These are phyloP conservation scores for Tremella fuciformis DNA, from an alignment of 768 basidiomycete genomes.

Conservation along the genomic window DNA sequence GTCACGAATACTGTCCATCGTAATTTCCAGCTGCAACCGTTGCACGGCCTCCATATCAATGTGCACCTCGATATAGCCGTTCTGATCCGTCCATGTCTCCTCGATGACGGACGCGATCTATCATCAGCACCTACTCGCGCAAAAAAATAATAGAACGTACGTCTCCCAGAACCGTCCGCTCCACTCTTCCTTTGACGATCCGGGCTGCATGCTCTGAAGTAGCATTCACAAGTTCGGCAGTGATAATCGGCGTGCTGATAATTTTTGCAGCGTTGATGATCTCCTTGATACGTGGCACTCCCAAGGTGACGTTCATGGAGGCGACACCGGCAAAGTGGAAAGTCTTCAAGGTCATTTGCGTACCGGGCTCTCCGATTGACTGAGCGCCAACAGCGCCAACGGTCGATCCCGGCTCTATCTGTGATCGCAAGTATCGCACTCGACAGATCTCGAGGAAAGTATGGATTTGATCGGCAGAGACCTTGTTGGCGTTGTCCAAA, in stretches of 20 bases:
- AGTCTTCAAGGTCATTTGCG: constrained; percentile 99
- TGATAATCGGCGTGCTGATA: constrained; percentile 97
- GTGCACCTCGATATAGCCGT: constrained; percentile 89
- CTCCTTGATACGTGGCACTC: constrained; percentile 99
- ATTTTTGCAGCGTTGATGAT: constrained; percentile 98
- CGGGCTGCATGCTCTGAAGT: constrained; percentile 86
- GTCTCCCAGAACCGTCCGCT: constrained; percentile 91
- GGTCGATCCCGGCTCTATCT: constrained; percentile 96
- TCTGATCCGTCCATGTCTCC: constrained; percentile 91
- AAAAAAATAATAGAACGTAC: constrained; percentile 55
- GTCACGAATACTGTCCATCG: constrained; percentile 2
- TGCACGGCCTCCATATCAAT: constrained; percentile 83
- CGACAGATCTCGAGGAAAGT: constrained; percentile 82
- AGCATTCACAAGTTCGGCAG: constrained; percentile 81
- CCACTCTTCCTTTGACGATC: constrained; percentile 92
- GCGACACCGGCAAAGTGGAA: constrained; percentile 99
- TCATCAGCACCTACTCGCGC: constrained; percentile 3
- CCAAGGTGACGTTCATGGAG: constrained; percentile 98
- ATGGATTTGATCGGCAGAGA: constrained; percentile 74
- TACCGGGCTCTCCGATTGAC: constrained; percentile 98
- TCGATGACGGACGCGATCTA: constrained; percentile 89
- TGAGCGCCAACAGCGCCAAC: constrained; percentile 98
- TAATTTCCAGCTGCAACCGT: constrained; percentile 69
- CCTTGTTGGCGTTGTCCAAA: constrained; percentile 86
- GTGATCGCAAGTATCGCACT: constrained; percentile 88